Evolutionary conservation across 2,329 filamentous ascomycete genomes (phyloP).

Genomic region (Fusarium chlamydosporum): DNA sequence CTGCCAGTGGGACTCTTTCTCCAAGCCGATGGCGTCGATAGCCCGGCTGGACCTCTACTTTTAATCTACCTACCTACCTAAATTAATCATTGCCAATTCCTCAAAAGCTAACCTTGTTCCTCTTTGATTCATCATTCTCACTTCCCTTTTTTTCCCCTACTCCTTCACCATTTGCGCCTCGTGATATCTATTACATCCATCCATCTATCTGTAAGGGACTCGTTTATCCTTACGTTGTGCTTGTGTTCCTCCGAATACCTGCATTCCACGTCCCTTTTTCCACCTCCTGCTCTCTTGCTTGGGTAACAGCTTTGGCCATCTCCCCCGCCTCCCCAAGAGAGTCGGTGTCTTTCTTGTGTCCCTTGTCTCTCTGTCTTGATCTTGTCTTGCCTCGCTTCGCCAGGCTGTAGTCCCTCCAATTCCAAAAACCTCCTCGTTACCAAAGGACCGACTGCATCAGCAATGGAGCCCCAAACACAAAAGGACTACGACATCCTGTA

Average conservation of each 20-base stretch:
- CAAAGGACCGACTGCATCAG: constrained; percentile 31
- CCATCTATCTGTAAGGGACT: constrained; percentile 12
- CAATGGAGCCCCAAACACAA: constrained; percentile 53
- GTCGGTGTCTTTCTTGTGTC: constrained; percentile 19
- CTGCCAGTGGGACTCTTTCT: constrained; percentile 4
- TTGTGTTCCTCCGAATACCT: constrained; percentile 35
- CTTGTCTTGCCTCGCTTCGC: constrained; percentile 33
- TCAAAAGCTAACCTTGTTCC: constrained; percentile 44
- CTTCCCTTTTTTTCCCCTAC: constrained; percentile 8
- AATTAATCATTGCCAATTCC: constrained; percentile 12
- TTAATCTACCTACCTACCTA: neutral
- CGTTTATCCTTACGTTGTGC: constrained; percentile 11
- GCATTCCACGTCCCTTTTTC: constrained; percentile 11
- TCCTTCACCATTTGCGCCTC: constrained; percentile 16
- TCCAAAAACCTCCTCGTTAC: constrained; percentile 5
- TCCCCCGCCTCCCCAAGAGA: constrained; percentile 23
- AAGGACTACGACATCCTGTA: constrained; percentile 58
- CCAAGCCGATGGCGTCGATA: constrained; percentile 33
- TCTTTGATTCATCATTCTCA: constrained; percentile 14
- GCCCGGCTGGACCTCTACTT: neutral
- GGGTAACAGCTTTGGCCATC: constrained; percentile 27
- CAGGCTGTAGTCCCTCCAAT: constrained; percentile 25
- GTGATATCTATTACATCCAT: constrained; percentile 3
- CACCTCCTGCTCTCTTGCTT: constrained; percentile 5
- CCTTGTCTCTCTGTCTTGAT: constrained; percentile 14